Evolutionary conservation across 2,329 filamentous ascomycete genomes (phyloP).

Genomic region (Talaromyces islandicus): DNA sequence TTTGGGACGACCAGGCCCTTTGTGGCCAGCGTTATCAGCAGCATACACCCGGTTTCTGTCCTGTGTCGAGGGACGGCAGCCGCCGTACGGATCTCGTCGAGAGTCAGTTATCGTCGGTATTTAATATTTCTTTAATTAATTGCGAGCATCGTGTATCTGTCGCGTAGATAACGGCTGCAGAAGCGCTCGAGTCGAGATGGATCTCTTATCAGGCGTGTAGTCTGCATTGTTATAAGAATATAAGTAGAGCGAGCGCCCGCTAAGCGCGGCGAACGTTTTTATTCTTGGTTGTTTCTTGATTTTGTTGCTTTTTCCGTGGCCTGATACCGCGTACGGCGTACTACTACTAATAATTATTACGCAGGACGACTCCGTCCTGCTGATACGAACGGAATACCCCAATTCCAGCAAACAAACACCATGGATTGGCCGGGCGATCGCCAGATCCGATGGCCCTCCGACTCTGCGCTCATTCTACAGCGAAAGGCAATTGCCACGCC

Average conservation of each 20-base stretch:
- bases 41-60: too few species aligned
- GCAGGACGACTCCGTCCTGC: background rate
- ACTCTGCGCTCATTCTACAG: background rate
- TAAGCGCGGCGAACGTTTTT: background rate
- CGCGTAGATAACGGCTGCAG: background rate
- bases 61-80: too few species aligned
- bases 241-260: background rate
- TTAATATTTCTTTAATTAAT: too few species aligned
- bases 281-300: background rate
- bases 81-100: too few species aligned
- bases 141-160: background rate
- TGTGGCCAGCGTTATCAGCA: too few species aligned
- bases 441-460: constrained; percentile 11
- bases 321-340: background rate
- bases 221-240: background rate
- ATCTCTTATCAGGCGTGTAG: background rate
- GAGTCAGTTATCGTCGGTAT: too few species aligned
- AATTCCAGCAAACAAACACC: too few species aligned
- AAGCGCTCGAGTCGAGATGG: background rate
- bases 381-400: too few species aligned
- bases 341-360: background rate
- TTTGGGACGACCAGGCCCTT: background rate
- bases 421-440: background rate
- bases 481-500: background rate
- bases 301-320: background rate